These are phyloP conservation scores for Paradendryphiella salina DNA, from an alignment of 2,329 filamentous ascomycete genomes.

Conservation along the genomic window DNA sequence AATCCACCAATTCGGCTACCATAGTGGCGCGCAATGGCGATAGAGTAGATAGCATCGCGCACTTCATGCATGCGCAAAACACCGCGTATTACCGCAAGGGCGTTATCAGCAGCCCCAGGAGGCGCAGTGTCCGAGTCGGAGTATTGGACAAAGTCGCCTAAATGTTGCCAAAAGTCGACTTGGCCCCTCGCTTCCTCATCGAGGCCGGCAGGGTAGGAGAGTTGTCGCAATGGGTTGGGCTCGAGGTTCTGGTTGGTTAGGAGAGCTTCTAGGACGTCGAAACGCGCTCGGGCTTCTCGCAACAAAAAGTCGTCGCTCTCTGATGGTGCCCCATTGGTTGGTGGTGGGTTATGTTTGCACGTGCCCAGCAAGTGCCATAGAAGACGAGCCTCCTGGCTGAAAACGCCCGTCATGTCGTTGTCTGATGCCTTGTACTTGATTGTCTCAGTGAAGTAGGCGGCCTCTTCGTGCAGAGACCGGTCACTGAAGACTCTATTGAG, in stretches of 20 bases:
- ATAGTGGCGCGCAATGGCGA: slow-evolving; percentile 77
- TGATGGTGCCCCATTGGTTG: slow-evolving; percentile 42
- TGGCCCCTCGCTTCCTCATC: slow-evolving; percentile 53
- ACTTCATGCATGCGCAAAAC: slow-evolving; percentile 82
- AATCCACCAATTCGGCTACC: slow-evolving; percentile 61
- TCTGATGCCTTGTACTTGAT: slow-evolving; percentile 33
- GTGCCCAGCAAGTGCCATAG: slow-evolving; percentile 63
- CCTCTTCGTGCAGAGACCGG: slow-evolving; percentile 42
- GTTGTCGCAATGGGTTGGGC: slow-evolving; percentile 60
- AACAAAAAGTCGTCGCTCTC: slow-evolving; percentile 61
- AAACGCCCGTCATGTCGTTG: slow-evolving; percentile 43
- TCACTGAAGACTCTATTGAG: slow-evolving; percentile 57
- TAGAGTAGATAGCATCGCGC: slow-evolving; percentile 86
- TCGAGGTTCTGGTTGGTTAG: slow-evolving; percentile 70
- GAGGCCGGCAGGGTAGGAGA: slow-evolving; percentile 53
- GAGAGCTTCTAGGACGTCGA: slow-evolving; percentile 75
- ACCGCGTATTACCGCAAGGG: slow-evolving; percentile 66
- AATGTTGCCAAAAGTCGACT: slow-evolving; percentile 78
- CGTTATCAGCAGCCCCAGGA: slow-evolving; percentile 65
- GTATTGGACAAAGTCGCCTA: slow-evolving; percentile 72
- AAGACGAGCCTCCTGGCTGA: slow-evolving; percentile 62
- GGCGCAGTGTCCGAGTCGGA: slow-evolving; percentile 63
- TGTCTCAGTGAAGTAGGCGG: slow-evolving; percentile 41
- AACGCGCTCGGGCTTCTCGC: slow-evolving; percentile 66
- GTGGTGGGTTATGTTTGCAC: slow-evolving; percentile 49